Evolutionary conservation across 768 basidiomycete species (phyloP), one percentile per base, ranked within the genome.

Genomic region (Lactarius tabidus): DNA sequence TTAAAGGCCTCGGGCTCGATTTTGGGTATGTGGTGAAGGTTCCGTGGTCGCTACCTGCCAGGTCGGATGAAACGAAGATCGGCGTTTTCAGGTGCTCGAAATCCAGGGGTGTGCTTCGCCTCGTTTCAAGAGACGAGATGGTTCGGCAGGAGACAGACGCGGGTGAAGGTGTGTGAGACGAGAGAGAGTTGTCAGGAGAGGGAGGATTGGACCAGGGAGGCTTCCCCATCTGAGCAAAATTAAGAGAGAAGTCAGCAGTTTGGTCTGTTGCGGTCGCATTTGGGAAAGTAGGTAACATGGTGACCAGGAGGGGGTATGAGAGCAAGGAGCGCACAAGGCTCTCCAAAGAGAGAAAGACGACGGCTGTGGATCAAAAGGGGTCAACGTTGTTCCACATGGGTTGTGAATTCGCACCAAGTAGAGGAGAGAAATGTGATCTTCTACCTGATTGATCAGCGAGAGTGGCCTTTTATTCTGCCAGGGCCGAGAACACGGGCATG

Each of bases 381-480:
- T 45, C 48, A 33, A 45, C 6, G 15, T 29, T 6, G 45, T 17
- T 45, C 12, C 39, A 39, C 61, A 62, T 62, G 33, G 56, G 43
- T 54, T 54, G 56, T 52, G 26, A 28, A 53, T 61, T 56, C 59
- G 48, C 43, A 60, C 64, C 53, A n/a, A 31, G 38, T 61, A 45
- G 48, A 52, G 45, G 48, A 65, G 57, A 51, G 55, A 38, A 61
- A 52, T 20, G 23, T 43, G 64, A 61, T 57, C 65, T 55, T 54
- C 65, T 53, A 58, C 26, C 31, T 55, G 61, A 59, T 57, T 62
- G 65, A 66, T 66, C 65, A 62, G 61, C 65, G 56, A 66, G 57
- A 7, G 65, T 58, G 57, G 52, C 35, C 55, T 57, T 62, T 62
- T 58, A 66, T 43, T 59, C n/a, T 56, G 12, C 51, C n/a, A 29